Evolutionary conservation across 768 basidiomycete genomes (phyloP).

Genomic region (Calvatia gigantea): DNA sequence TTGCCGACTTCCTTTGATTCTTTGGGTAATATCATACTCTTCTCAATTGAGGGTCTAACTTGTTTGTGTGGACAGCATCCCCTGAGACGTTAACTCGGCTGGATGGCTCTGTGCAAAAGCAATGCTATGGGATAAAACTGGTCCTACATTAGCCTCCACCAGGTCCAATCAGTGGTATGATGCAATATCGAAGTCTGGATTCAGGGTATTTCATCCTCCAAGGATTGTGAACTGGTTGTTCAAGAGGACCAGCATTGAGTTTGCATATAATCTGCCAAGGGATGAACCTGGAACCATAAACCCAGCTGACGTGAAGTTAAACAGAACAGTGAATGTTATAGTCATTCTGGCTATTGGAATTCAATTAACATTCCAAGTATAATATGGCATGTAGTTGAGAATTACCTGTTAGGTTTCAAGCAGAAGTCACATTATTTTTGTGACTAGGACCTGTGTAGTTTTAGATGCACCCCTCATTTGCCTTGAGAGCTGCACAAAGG

Average conservation of each 20-base stretch:
- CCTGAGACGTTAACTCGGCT: not conserved
- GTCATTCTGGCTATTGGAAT: not conserved
- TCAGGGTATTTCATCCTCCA: constrained; percentile 1
- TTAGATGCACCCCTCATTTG: not conserved
- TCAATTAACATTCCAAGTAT: not conserved
- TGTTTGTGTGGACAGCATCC: too few species aligned
- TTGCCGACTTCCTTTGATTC: too few species aligned
- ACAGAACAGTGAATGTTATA: not conserved
- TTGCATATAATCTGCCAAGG: constrained; percentile 6
- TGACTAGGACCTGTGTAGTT: not conserved
- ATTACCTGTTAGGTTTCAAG: constrained; percentile 10
- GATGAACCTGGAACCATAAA: constrained; percentile 2
- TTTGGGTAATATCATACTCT: too few species aligned
- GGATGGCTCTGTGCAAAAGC: not conserved
- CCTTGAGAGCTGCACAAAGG: not conserved
- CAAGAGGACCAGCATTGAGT: constrained; percentile 1
- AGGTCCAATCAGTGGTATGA: not conserved
- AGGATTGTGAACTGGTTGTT: constrained; percentile 7
- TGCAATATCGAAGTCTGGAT: not conserved
- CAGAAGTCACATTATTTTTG: constrained; percentile 2
- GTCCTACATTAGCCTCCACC: not conserved
- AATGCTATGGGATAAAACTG: not conserved
- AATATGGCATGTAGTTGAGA: not conserved
- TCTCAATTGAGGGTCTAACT: too few species aligned
- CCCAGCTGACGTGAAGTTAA: not conserved